These are phyloP conservation scores for Coffea eugenioides DNA, from an alignment of 257 asterid genomes.

Conservation along the genomic window DNA sequence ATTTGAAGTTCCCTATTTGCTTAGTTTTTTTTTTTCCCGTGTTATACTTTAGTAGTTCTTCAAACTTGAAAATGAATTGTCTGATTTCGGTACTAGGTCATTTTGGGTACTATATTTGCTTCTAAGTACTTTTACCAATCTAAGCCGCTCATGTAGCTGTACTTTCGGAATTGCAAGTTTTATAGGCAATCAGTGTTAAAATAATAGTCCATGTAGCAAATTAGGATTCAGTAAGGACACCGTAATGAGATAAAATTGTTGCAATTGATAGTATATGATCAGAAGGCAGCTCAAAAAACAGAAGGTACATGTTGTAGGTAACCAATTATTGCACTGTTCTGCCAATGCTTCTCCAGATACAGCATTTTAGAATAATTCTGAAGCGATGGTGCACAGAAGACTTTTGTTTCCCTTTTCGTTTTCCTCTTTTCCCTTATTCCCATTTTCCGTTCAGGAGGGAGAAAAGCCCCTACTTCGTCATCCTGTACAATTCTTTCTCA, in stretches of 20 bases:
- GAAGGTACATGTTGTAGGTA: background rate
- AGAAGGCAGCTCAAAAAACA: background rate
- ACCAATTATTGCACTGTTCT: background rate
- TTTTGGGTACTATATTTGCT: background rate
- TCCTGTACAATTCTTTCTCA: background rate
- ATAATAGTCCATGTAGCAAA: background rate
- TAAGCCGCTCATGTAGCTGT: background rate
- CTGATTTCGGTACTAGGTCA: background rate
- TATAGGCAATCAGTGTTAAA: background rate
- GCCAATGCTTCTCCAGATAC: background rate
- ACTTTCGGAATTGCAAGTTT: background rate
- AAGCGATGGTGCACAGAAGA: background rate
- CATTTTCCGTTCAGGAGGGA: background rate
- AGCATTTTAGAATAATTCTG: background rate
- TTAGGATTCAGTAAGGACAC: background rate
- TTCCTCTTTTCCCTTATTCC: background rate
- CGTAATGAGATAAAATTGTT: background rate
- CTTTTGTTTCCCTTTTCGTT: too few species aligned
- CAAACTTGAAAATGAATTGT: background rate
- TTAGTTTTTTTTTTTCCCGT: background rate
- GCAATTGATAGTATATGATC: background rate
- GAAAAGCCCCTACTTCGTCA: background rate
- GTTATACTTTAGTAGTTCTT: background rate
- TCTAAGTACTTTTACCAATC: too few species aligned
- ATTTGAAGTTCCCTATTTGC: background rate